These are phyloP conservation scores for Tieghemiomyces parasiticus DNA, from an alignment of 192 early-diverging fungal genomes.

Conservation along the genomic window DNA sequence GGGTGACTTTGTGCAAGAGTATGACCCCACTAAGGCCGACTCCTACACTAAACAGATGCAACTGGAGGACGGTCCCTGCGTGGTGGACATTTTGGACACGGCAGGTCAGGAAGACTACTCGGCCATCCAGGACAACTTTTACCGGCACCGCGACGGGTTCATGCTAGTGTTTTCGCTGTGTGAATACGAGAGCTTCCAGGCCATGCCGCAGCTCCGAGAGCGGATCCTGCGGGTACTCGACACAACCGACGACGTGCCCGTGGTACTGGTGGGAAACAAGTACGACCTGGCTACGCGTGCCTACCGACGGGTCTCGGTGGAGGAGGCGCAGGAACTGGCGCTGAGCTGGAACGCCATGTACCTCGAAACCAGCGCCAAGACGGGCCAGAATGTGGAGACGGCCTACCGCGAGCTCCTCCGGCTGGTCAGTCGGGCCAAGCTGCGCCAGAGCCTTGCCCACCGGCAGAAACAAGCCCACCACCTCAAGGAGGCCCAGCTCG, in stretches of 20 bases:
- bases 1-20: conserved; percentile 88
- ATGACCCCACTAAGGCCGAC: conserved; percentile 88
- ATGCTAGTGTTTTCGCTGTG: conserved; percentile 9
- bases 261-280: conserved; percentile 8
- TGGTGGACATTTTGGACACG: conserved; percentile 84
- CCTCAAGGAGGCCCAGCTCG: not conserved
- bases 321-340: conserved; percentile 40
- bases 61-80: conserved; percentile 57
- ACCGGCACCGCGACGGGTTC: conserved; percentile 14
- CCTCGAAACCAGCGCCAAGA: conserved; percentile 55
- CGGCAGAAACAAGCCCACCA: not conserved
- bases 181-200: not conserved
- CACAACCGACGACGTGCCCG: not conserved
- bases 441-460: not conserved
- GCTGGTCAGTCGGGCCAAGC: not conserved
- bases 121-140: conserved; percentile 29
- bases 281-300: not conserved
- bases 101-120: conserved; percentile 86
- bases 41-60: conserved; percentile 73
- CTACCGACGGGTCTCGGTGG: conserved; percentile 37
- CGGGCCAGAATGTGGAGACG: not conserved
- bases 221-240: conserved; percentile 4
- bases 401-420: not conserved
- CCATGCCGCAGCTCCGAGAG: not conserved
- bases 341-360: conserved; percentile 54